Evolutionary conservation across 2,329 filamentous ascomycete species (phyloP).

Genomic region (Sphaerostilbella broomeana): DNA sequence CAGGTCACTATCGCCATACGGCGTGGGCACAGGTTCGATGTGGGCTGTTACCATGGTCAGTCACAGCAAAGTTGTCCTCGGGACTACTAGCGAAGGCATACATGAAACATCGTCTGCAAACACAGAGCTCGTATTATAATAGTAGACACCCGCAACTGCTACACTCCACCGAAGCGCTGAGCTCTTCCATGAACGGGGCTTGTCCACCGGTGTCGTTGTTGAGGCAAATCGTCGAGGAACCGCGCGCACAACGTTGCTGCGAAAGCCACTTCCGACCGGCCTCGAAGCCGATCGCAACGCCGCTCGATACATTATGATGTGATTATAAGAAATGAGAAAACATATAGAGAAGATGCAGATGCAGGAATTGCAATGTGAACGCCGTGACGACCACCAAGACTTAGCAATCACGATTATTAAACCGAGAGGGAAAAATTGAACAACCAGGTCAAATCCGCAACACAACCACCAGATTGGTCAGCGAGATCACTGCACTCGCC

Average conservation of each 20-base stretch:
- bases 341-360: conserved; percentile 9
- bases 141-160: conserved; percentile 74
- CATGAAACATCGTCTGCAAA: conserved; percentile 78
- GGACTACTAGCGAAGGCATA: conserved; percentile 38
- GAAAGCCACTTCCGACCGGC: conserved; percentile 36
- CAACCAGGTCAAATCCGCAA: conserved; percentile 4
- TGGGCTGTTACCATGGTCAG: conserved; percentile 19
- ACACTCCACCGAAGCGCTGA: conserved; percentile 66
- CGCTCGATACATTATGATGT: conserved; percentile 44
- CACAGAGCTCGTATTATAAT: conserved; percentile 82
- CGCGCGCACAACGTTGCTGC: conserved; percentile 32
- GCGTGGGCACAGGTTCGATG: conserved; percentile 36
- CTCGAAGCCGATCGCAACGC: conserved; percentile 42
- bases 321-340: conserved; percentile 1
- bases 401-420: conserved; percentile 9
- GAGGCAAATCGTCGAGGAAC: conserved; percentile 46
- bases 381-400: too few relatives aligned
- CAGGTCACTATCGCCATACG: conserved; percentile 51
- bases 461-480: conserved; percentile 14
- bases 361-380: too few relatives aligned
- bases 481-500: conserved; percentile 4
- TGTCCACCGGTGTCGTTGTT: conserved; percentile 49
- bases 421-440: conserved; percentile 9
- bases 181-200: conserved; percentile 77
- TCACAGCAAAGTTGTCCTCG: not conserved